Base-by-base conservation (phyloP, 129 eudicot genomes). In the Apium graveolens region DNA sequence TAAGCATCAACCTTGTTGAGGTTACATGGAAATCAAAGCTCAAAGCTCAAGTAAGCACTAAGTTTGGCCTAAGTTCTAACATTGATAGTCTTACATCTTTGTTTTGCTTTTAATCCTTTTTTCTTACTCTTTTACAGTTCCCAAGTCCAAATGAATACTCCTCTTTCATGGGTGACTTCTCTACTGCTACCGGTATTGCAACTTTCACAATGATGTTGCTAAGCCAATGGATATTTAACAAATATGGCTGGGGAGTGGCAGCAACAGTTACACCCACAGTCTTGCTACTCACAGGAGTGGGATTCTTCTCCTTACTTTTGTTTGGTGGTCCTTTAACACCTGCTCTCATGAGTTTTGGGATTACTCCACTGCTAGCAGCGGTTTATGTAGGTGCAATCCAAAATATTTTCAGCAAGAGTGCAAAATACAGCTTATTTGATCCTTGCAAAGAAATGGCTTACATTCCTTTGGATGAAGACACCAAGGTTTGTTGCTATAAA, bases 361-460 rank as follows among this genome's bases (percentile, higher is more conserved):
- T 96, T 83, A 92, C 97, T 42, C 99, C 99, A 14, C 97, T 96
- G 79, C 85, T 96, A 78, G 99, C 97, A 73, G 99, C 99, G 0
- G 99, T 96, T 11, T 96, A 92, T 75, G 99, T 96, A 21, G 99
- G 99, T 51, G 99, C 99, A 29, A 66, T 92, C 93, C 99, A 96
- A 76, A 96, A 96, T 80, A 96, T 96, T 44, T 96, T 96, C 83
- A 96, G 97, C 81, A 96, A 96, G 85, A 96, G 99, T 80, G 99
- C 99, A 53, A 96, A 96, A 82, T 96, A 96, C 81, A 96, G 99
- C 81, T 88, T 96, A 43, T 96, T 96, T 74, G 99, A 96, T 85
- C 99, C 99, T 24, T 96, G 99, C 96, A 96, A 96, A 76, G 99
- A 96, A 84, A 96, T 92, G 99, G 99, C 99, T 10, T 96, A 96